Evolutionary conservation across 106 monocot genomes (phyloP).

Genomic region (Triglochin maritima): DNA sequence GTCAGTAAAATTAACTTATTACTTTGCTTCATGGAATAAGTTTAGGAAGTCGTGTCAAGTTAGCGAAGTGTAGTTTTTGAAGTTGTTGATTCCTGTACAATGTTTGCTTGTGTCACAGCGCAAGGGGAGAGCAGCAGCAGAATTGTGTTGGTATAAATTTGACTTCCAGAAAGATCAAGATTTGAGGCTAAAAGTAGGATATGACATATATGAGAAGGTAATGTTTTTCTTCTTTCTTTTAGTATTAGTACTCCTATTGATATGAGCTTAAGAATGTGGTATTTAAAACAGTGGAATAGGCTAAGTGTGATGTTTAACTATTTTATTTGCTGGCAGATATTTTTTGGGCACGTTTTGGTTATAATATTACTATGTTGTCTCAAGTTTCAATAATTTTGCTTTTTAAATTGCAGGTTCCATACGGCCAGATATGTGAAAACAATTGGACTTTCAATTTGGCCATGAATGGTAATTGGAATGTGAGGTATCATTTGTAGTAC

Average conservation of each 20-base stretch:
- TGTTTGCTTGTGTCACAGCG: constrained; percentile 13
- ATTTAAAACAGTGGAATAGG: background rate
- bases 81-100: background rate
- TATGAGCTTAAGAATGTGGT: background rate
- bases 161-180: constrained; percentile 92
- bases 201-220: constrained; percentile 66
- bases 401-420: constrained; percentile 47
- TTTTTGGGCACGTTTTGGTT: background rate
- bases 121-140: constrained; percentile 41
- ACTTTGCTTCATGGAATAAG: no score
- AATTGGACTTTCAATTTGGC: constrained; percentile 71
- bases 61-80: no score
- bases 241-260: background rate
- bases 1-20: no score
- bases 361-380: background rate
- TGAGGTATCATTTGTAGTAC: constrained; percentile 60
- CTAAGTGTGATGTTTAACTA: background rate
- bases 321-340: background rate
- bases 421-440: constrained; percentile 75
- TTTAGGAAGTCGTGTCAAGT: no score
- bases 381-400: background rate
- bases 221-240: background rate
- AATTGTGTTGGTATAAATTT: constrained; percentile 66
- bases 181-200: constrained; percentile 80
- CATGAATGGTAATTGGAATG: constrained; percentile 67